Conservation (phyloP, 1,284 basidiomycete species). For the Ganoderma sinense region DNA sequence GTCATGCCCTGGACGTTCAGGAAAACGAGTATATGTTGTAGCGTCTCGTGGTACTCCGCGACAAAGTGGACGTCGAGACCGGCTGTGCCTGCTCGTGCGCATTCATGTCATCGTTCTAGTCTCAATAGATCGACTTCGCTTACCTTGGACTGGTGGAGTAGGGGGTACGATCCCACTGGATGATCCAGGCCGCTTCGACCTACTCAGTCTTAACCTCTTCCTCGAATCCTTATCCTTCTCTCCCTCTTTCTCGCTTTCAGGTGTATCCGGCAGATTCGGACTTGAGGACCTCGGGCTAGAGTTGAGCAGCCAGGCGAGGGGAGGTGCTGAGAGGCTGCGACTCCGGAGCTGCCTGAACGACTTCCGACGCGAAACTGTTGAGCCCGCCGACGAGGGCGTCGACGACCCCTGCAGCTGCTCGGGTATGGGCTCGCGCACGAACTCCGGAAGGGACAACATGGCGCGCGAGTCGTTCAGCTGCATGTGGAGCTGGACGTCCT, state of each 20-base stretch:
- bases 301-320: constrained; percentile 69
- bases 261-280: constrained; percentile 24
- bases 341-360: constrained; percentile 48
- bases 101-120: not conserved
- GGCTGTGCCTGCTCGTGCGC: constrained; percentile 15
- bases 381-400: constrained; percentile 38
- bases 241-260: constrained; percentile 26
- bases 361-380: constrained; percentile 34
- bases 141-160: constrained; percentile 32
- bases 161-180: constrained; percentile 33
- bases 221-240: constrained; percentile 25
- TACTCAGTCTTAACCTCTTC: constrained; percentile 24
- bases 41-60: constrained; percentile 86
- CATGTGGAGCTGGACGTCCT: constrained; percentile 37
- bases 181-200: constrained; percentile 38
- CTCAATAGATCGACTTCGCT: not conserved
- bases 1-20: constrained; percentile 56
- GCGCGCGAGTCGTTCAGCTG: constrained; percentile 52
- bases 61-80: constrained; percentile 71
- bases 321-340: constrained; percentile 76
- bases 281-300: constrained; percentile 35
- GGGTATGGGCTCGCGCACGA: constrained; percentile 52
- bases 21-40: constrained; percentile 79
- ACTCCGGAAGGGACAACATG: constrained; percentile 67
- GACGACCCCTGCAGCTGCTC: constrained; percentile 12